phyloP scores from a whole-genome alignment of 2,329 filamentous ascomycete genomes.

The Beauveria rudraprayagi region DNA sequence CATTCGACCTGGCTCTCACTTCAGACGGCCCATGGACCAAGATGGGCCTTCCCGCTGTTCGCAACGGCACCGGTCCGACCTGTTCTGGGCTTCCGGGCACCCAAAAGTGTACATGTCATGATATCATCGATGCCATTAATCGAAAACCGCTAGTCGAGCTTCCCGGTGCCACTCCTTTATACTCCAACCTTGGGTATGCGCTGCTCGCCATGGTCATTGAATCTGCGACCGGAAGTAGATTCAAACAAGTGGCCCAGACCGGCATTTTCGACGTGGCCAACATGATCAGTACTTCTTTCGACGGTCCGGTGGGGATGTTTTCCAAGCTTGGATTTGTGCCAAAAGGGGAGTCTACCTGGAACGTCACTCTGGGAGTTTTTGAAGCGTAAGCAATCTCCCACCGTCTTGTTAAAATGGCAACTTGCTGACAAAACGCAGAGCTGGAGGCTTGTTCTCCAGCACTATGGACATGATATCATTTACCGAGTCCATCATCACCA shows the following conservation, averaged over 20 bases:
- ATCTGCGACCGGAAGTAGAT: conserved; percentile 31
- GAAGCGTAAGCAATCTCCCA: conserved; percentile 22
- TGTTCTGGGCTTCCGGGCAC: conserved; percentile 29
- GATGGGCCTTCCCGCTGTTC: conserved; percentile 25
- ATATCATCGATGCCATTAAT: conserved; percentile 22
- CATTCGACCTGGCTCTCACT: conserved; percentile 24
- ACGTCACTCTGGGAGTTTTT: conserved; percentile 25
- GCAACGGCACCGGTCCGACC: conserved; percentile 20
- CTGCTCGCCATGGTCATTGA: conserved; percentile 39
- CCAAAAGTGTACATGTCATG: conserved; percentile 21
- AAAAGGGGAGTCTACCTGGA: conserved; percentile 25
- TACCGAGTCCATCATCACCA: conserved; percentile 32
- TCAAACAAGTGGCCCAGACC: conserved; percentile 30
- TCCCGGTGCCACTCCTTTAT: conserved; percentile 36
- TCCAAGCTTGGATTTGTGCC: conserved; percentile 28
- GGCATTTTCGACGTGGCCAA: conserved; percentile 33
- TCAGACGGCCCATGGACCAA: conserved; percentile 20
- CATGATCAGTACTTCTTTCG: conserved; percentile 32
- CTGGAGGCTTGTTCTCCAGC: conserved; percentile 34
- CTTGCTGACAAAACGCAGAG: conserved; percentile 16
- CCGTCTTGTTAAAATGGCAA: neutral
- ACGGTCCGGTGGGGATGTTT: conserved; percentile 22
- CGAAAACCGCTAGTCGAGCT: conserved; percentile 30
- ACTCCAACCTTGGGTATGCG: conserved; percentile 40
- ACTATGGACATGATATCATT: conserved; percentile 34